Evolutionary conservation across 2,329 filamentous ascomycete species (phyloP).

Genomic region (Aspergillus texensis): DNA sequence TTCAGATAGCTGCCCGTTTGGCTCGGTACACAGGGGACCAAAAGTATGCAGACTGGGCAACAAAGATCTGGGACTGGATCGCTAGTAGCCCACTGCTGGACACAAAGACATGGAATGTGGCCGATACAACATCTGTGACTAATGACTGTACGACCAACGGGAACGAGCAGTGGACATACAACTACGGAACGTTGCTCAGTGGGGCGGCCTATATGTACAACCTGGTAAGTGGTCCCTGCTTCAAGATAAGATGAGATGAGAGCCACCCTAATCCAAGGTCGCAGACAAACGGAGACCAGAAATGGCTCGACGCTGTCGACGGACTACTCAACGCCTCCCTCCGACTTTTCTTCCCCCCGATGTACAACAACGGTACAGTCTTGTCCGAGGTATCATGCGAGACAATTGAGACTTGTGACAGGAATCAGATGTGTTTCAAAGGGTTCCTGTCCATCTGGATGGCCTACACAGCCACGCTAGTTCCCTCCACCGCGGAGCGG

Average conservation of each 20-base stretch:
- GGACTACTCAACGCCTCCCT: conserved; percentile 60
- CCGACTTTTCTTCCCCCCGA: conserved; percentile 53
- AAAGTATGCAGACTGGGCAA: conserved; percentile 60
- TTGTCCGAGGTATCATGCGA: conserved; percentile 64
- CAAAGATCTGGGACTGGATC: conserved; percentile 61
- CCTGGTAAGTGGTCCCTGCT: conserved; percentile 34
- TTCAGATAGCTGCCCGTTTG: conserved; percentile 18
- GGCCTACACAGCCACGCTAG: conserved; percentile 57
- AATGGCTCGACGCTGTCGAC: conserved; percentile 56
- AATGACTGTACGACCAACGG: conserved; percentile 53
- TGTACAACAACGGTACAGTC: conserved; percentile 39
- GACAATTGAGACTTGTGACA: conserved; percentile 53
- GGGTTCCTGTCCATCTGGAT: conserved; percentile 62
- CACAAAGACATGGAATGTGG: conserved; percentile 48
- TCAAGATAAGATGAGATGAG: neutral
- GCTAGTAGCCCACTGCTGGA: conserved; percentile 46
- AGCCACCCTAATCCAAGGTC: neutral
- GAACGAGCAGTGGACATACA: conserved; percentile 57
- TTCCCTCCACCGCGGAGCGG: conserved; percentile 53
- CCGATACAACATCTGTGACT: conserved; percentile 54
- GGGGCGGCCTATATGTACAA: conserved; percentile 60
- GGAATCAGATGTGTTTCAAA: conserved; percentile 65
- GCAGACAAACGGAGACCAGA: conserved; percentile 33
- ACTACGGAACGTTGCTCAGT: conserved; percentile 54
- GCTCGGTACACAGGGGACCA: conserved; percentile 19